Evolutionary conservation across 2,329 filamentous ascomycete genomes (phyloP).

Genomic region (Fusarium scirpi): DNA sequence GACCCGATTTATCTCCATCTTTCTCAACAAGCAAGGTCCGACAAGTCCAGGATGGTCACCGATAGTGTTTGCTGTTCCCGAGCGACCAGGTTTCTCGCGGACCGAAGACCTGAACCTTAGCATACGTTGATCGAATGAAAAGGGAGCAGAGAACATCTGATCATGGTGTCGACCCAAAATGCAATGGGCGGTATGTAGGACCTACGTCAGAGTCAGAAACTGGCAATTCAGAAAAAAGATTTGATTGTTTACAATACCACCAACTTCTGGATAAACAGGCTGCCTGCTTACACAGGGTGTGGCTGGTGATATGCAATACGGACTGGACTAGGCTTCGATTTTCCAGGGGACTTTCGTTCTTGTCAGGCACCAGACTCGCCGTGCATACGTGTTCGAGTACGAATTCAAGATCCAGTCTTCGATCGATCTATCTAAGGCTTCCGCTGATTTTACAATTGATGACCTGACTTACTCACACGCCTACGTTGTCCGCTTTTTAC

Average conservation of each 20-base stretch:
- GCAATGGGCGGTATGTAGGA: slow-evolving; percentile 17
- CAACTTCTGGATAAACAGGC: slow-evolving; percentile 13
- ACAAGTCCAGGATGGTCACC: slow-evolving; percentile 7
- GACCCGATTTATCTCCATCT: slow-evolving; percentile 31
- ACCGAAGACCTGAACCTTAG: slow-evolving; percentile 32
- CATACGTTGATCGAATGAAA: slow-evolving; percentile 27
- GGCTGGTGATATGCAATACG: slow-evolving; percentile 12
- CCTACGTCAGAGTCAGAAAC: slow-evolving; percentile 13
- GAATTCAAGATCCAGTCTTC: slow-evolving; percentile 16
- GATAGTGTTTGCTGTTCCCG: slow-evolving; percentile 19
- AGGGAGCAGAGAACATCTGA: slow-evolving; percentile 25
- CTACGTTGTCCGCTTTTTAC: slow-evolving; percentile 14
- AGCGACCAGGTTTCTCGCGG: slow-evolving; percentile 20
- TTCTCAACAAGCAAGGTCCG: slow-evolving; percentile 19
- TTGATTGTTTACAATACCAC: slow-evolving; percentile 7
- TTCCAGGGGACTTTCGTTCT: slow-evolving; percentile 13
- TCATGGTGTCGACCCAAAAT: background rate
- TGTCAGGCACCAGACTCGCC: slow-evolving; percentile 24
- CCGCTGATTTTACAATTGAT: slow-evolving; percentile 9
- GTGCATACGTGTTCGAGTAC: slow-evolving; percentile 28
- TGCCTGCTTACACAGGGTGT: slow-evolving; percentile 13
- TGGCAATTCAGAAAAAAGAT: slow-evolving; percentile 8
- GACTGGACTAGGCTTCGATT: slow-evolving; percentile 34
- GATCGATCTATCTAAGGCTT: slow-evolving; percentile 5
- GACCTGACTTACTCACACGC: slow-evolving; percentile 11